Evolutionary conservation across 352 stramenopile genomes (phyloP).

Genomic region (Phytophthora lateralis): DNA sequence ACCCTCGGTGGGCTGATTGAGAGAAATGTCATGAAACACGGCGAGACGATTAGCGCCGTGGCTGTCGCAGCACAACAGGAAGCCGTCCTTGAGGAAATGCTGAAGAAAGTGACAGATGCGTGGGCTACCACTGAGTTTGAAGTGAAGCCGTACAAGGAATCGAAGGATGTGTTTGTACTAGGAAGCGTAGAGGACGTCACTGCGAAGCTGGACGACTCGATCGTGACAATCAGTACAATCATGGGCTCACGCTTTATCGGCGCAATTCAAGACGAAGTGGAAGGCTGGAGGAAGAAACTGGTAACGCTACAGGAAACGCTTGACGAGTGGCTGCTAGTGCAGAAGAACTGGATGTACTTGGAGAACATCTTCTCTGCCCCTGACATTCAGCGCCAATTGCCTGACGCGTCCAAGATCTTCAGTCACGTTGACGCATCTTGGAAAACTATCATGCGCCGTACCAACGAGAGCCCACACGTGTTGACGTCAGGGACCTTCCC

Average conservation of each 20-base stretch:
- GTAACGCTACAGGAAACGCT: conserved; percentile 86
- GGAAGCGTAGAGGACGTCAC: conserved; percentile 93
- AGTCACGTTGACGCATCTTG: conserved; percentile 90
- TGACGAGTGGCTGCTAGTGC: conserved; percentile 88
- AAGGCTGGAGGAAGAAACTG: conserved; percentile 86
- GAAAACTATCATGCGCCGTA: conserved; percentile 92
- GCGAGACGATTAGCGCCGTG: conserved; percentile 86
- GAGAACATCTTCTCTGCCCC: conserved; percentile 90
- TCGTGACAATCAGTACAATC: conserved; percentile 94
- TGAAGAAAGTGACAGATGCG: conserved; percentile 91
- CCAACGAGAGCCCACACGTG: conserved; percentile 86
- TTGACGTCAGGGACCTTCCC: conserved; percentile 81
- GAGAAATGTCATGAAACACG: conserved; percentile 85
- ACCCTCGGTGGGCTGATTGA: conserved; percentile 90
- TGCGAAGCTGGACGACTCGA: conserved; percentile 91
- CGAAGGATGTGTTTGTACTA: conserved; percentile 93
- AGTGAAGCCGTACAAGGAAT: conserved; percentile 93
- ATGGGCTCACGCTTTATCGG: conserved; percentile 92
- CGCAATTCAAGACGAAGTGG: conserved; percentile 90
- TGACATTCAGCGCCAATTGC: conserved; percentile 92
- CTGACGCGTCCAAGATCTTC: conserved; percentile 91
- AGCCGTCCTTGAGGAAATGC: conserved; percentile 92
- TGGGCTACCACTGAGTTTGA: conserved; percentile 93
- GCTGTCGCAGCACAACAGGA: conserved; percentile 91
- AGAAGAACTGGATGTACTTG: conserved; percentile 91